A percentile compares a stretch with the other conserved stretches of the same genome.
These are phyloP conservation scores for Geosmithia putterillii DNA, from an alignment of 2,329 filamentous ascomycete genomes.

Conservation along the genomic window DNA sequence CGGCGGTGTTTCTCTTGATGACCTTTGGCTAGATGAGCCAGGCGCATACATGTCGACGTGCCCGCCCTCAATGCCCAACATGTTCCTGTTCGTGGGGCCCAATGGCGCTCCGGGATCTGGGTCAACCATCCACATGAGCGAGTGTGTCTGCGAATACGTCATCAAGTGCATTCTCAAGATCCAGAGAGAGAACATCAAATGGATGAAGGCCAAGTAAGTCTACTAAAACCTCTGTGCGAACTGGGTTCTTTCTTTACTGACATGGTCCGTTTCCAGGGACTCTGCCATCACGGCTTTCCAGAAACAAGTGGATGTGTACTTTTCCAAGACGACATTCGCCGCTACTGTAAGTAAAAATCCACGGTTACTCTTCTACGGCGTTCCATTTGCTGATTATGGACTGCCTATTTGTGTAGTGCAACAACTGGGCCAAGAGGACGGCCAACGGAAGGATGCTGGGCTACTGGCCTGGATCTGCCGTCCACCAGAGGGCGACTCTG, in stretches of 20 bases:
- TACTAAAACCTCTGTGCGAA: background rate
- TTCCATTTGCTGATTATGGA: background rate
- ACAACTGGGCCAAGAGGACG: background rate
- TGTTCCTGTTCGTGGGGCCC: constrained; percentile 3
- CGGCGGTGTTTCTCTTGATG: constrained; percentile 33
- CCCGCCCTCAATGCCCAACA: constrained; percentile 33
- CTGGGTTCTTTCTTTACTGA: background rate
- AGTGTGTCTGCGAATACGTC: constrained; percentile 41
- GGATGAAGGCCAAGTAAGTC: constrained; percentile 25
- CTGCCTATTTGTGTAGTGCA: background rate
- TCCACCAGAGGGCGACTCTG: background rate
- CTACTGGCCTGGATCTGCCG: background rate
- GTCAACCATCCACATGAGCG: constrained; percentile 34
- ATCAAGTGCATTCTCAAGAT: constrained; percentile 32
- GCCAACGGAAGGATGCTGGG: background rate
- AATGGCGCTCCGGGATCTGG: constrained; percentile 35
- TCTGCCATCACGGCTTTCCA: constrained; percentile 25
- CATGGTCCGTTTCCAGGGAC: constrained; percentile 10
- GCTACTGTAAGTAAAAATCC: background rate
- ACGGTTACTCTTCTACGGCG: no score
- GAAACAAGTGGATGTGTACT: constrained; percentile 33
- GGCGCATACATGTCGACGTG: constrained; percentile 39
- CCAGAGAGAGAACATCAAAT: constrained; percentile 20
- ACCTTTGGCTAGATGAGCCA: constrained; percentile 22
- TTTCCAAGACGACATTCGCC: constrained; percentile 30